phyloP scores from a whole-genome alignment of 495 filamentous ascomycete species.

The Umbilicaria muhlenbergii region DNA sequence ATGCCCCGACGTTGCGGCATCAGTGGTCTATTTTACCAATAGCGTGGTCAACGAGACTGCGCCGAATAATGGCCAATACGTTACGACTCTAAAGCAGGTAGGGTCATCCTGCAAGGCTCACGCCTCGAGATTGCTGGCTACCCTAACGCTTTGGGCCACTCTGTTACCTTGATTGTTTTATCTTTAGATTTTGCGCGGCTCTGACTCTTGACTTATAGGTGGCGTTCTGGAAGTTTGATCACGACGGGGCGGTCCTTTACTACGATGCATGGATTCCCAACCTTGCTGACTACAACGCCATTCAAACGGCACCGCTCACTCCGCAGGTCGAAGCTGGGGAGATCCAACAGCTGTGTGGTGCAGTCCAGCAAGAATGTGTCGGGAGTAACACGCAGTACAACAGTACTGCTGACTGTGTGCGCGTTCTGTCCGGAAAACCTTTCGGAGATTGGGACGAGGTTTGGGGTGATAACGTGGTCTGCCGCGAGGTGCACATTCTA shows the following conservation, averaged over 20 bases:
- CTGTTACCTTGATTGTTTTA: too few relatives aligned
- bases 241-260: conserved; percentile 4
- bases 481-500: background rate
- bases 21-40: conserved; percentile 6
- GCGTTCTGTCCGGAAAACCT: background rate
- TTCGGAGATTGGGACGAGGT: conserved; percentile 1
- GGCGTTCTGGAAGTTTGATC: conserved; percentile 10
- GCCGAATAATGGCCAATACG: background rate
- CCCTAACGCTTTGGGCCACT: background rate
- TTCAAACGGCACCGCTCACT: background rate
- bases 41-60: background rate
- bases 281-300: background rate
- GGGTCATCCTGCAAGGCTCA: background rate
- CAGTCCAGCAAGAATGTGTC: too few relatives aligned
- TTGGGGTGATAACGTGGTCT: background rate
- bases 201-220: background rate
- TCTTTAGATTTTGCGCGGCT: too few relatives aligned
- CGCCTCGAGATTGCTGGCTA: background rate
- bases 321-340: conserved; percentile 11
- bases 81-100: conserved; percentile 8
- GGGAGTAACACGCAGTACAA: background rate
- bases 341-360: conserved; percentile 16
- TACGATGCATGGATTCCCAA: conserved; percentile 10
- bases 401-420: background rate
- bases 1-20: conserved; percentile 6